phyloP scores from a whole-genome alignment of 2,329 filamentous ascomycete genomes.

The Trichophyton schoenleinii region DNA sequence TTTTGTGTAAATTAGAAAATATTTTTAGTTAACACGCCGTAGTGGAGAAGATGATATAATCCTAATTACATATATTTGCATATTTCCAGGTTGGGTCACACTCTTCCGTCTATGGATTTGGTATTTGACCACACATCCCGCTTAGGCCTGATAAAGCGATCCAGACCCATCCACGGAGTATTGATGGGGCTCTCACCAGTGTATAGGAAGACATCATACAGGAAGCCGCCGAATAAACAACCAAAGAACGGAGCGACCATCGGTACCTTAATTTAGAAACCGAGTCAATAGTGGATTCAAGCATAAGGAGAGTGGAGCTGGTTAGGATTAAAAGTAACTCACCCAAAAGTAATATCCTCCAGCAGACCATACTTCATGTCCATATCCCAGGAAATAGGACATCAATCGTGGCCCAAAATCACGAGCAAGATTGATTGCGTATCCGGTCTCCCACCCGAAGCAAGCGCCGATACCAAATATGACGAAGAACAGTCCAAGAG shows the following conservation, averaged over 20 bases:
- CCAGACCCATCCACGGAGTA: constrained; percentile 52
- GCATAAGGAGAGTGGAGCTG: neutral
- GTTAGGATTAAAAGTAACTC: constrained; percentile 11
- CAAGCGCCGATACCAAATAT: constrained; percentile 62
- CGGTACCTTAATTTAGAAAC: constrained; percentile 42
- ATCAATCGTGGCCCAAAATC: constrained; percentile 59
- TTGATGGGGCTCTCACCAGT: constrained; percentile 60
- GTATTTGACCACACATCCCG: constrained; percentile 13
- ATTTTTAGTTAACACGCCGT: neutral
- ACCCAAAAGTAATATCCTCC: constrained; percentile 64
- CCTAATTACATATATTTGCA: neutral
- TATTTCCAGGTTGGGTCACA: neutral
- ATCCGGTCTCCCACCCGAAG: constrained; percentile 66
- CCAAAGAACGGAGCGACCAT: constrained; percentile 60
- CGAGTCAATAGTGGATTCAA: neutral
- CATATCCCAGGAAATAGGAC: constrained; percentile 56
- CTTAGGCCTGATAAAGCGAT: constrained; percentile 33
- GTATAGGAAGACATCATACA: constrained; percentile 58
- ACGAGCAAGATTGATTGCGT: constrained; percentile 60
- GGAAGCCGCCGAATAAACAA: constrained; percentile 49
- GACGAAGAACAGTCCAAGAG: constrained; percentile 55
- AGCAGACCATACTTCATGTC: constrained; percentile 52
- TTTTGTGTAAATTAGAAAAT: neutral
- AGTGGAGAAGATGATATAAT: neutral
- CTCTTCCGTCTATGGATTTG: neutral